Conservation (phyloP, 306 rosid species). For the Pterocarpus santalinus region DNA sequence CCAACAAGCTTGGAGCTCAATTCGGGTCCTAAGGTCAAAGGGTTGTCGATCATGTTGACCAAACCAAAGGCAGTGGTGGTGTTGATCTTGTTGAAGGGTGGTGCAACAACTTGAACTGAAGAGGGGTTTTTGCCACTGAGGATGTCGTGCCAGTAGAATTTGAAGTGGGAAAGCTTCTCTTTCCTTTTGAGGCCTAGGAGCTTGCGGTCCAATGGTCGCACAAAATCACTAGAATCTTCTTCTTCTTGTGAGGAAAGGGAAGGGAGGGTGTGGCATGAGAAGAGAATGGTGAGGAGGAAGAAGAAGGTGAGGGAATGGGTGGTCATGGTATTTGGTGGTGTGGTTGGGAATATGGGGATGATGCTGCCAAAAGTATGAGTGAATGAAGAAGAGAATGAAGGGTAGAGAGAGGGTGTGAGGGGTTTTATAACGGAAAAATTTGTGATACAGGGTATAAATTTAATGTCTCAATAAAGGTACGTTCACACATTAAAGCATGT, state of each 20-base stretch:
- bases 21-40: slow-evolving; percentile 56
- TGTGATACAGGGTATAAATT: too few relatives aligned
- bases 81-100: slow-evolving; percentile 30
- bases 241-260: slow-evolving; percentile 1
- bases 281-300: slow-evolving; percentile 28
- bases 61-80: slow-evolving; percentile 49
- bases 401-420: neutral
- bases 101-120: slow-evolving; percentile 40
- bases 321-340: slow-evolving; percentile 31
- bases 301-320: slow-evolving; percentile 27
- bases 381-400: neutral
- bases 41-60: slow-evolving; percentile 53
- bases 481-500: too few relatives aligned
- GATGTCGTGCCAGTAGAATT: slow-evolving; percentile 74
- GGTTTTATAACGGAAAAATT: too few relatives aligned
- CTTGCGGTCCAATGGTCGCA: slow-evolving; percentile 47
- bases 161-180: slow-evolving; percentile 69
- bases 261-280: neutral
- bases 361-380: neutral
- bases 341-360: neutral
- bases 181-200: slow-evolving; percentile 46
- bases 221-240: slow-evolving; percentile 29
- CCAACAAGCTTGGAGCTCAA: slow-evolving; percentile 55
- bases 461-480: too few relatives aligned
- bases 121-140: slow-evolving; percentile 49